Evolutionary conservation across 768 basidiomycete species (phyloP).

Genomic region (Tylopilus intermedius): DNA sequence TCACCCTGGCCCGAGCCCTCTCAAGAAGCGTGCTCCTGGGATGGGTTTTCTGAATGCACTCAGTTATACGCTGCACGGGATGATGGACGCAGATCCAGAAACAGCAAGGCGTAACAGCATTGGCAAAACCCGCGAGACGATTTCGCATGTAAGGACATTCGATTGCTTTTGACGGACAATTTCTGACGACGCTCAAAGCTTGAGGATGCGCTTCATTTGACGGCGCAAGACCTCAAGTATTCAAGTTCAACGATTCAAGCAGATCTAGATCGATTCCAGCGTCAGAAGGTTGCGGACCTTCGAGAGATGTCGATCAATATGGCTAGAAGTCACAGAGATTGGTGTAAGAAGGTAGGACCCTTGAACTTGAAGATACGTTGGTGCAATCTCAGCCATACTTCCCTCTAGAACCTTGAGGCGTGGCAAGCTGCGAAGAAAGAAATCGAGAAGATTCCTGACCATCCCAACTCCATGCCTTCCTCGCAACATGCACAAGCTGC

Average conservation of each 20-base stretch:
- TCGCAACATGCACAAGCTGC: constrained; percentile 31
- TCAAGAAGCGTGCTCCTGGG: constrained; percentile 59
- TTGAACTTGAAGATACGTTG: background rate
- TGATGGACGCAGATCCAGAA: constrained; percentile 99
- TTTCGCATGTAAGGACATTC: constrained; percentile 70
- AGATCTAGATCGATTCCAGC: constrained; percentile 95
- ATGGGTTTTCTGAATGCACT: constrained; percentile 88
- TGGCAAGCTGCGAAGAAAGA: constrained; percentile 97
- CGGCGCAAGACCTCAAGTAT: constrained; percentile 93
- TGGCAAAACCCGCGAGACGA: constrained; percentile 88
- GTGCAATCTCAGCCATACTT: constrained; percentile 15
- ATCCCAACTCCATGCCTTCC: constrained; percentile 69
- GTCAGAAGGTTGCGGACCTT: constrained; percentile 96
- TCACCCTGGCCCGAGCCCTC: constrained; percentile 74
- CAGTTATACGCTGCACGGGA: constrained; percentile 91
- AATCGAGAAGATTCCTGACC: constrained; percentile 83
- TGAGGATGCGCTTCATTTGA: constrained; percentile 89
- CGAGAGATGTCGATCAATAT: constrained; percentile 90
- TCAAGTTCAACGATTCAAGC: constrained; percentile 95
- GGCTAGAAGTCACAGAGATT: constrained; percentile 87
- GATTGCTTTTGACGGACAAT: constrained; percentile 8
- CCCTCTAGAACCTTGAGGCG: constrained; percentile 80
- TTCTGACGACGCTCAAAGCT: constrained; percentile 49
- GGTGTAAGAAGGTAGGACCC: constrained; percentile 82
- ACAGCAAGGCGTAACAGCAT: constrained; percentile 90